Conservation (phyloP, 169 alveolate genomes). For the Plasmodium knowlesi region DNA sequence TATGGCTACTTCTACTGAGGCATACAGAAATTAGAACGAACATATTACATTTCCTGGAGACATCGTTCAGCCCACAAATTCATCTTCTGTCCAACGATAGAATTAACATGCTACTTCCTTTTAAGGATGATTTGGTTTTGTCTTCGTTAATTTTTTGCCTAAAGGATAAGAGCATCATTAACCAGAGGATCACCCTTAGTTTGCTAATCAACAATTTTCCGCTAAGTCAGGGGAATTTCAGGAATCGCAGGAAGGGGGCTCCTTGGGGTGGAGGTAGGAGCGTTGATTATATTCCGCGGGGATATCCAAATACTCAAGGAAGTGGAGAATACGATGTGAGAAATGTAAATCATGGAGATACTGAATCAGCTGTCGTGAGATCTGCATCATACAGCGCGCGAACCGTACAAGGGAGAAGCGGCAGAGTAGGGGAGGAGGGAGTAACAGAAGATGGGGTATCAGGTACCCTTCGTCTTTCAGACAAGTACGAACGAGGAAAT, state of each 20-base stretch:
- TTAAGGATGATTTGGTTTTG: conserved; percentile 81
- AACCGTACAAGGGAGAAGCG: not conserved
- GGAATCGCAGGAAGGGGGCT: conserved; percentile 40
- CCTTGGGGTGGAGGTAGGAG: not conserved
- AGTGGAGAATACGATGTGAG: not conserved
- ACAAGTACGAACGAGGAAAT: not conserved
- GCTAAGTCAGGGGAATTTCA: conserved; percentile 54
- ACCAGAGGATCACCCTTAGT: conserved; percentile 81
- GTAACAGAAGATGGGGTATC: not conserved
- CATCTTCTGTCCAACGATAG: conserved; percentile 78
- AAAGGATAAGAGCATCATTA: conserved; percentile 84
- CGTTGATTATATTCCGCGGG: not conserved
- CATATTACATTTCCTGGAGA: conserved; percentile 85
- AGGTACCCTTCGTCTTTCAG: not conserved
- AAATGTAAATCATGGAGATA: not conserved
- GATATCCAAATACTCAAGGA: not conserved
- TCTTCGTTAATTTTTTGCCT: conserved; percentile 85
- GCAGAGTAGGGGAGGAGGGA: not conserved
- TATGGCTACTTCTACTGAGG: conserved; percentile 86
- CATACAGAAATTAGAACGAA: conserved; percentile 84
- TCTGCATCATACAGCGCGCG: not conserved
- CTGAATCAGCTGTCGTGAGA: not conserved
- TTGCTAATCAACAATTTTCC: conserved; percentile 86
- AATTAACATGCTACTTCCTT: conserved; percentile 84
- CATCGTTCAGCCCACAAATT: conserved; percentile 83